phyloP scores from a whole-genome alignment of 164 flowering plant genomes.

The Stephania japonica region DNA sequence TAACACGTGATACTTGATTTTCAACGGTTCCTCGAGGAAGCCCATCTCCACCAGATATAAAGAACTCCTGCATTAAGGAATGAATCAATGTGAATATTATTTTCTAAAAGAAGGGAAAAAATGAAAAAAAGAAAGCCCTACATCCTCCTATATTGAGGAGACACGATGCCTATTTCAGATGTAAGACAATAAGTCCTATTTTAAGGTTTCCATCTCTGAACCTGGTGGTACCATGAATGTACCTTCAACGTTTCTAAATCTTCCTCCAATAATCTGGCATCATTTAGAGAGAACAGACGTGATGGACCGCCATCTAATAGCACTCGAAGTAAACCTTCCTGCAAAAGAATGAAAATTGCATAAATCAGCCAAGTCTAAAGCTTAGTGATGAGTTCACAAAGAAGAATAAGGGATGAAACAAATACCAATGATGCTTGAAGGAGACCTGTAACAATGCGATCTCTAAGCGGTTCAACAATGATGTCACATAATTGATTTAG shows the following conservation, averaged over 20 bases:
- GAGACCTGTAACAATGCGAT: conserved; percentile 85
- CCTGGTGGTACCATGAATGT: background rate
- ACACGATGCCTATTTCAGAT: background rate
- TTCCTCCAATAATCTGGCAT: conserved; percentile 78
- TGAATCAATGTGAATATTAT: background rate
- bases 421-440: conserved; percentile 94
- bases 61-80: conserved; percentile 60
- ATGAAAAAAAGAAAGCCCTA: background rate
- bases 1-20: conserved; percentile 79
- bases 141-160: background rate
- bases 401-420: conserved; percentile 3
- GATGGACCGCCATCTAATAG: conserved; percentile 92
- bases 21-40: conserved; percentile 97
- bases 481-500: conserved; percentile 76
- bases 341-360: conserved; percentile 10
- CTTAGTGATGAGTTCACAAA: background rate
- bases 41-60: conserved; percentile 98
- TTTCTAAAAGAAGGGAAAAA: background rate
- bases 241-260: conserved; percentile 92
- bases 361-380: conserved; percentile 1
- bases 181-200: background rate
- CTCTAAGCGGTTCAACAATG: conserved; percentile 83
- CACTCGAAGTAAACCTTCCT: conserved; percentile 94
- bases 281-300: conserved; percentile 60
- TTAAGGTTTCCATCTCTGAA: background rate